These are phyloP conservation scores for Leptosphaerulina australis DNA, from an alignment of 2,329 filamentous ascomycete genomes.

Conservation along the genomic window DNA sequence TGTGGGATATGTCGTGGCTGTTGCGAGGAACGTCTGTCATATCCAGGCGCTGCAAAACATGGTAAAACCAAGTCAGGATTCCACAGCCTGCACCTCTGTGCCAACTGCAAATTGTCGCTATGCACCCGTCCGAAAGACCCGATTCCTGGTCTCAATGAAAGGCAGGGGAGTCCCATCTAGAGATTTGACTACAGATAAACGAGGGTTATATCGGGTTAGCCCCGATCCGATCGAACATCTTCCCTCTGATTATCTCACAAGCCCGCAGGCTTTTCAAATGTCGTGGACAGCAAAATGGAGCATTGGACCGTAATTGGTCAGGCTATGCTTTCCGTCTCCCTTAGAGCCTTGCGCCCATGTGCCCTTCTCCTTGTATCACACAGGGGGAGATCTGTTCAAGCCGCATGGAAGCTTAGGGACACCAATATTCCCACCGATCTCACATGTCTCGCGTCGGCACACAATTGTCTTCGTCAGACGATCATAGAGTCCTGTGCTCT, in stretches of 20 bases:
- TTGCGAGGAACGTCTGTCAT: not conserved
- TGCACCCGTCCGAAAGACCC: slow-evolving; percentile 2
- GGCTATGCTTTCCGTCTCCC: not conserved
- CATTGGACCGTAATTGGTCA: not conserved
- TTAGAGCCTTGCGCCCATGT: slow-evolving; percentile 1
- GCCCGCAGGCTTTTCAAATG: slow-evolving; percentile 15
- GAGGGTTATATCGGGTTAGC: slow-evolving; percentile 14
- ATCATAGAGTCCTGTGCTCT: too few species aligned
- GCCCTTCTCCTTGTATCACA: not conserved
- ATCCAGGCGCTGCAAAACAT: slow-evolving; percentile 1
- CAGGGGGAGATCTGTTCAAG: slow-evolving; percentile 1
- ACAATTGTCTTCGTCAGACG: too few species aligned
- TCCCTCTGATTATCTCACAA: slow-evolving; percentile 6
- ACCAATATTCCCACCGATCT: not conserved
- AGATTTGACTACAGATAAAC: slow-evolving; percentile 13
- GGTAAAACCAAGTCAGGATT: not conserved
- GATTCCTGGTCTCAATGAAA: slow-evolving; percentile 1
- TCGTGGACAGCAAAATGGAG: not conserved
- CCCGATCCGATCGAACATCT: slow-evolving; percentile 13
- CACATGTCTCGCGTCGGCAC: not conserved
- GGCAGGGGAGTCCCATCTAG: slow-evolving; percentile 10
- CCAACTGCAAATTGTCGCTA: not conserved
- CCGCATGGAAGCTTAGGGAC: not conserved
- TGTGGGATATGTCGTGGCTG: slow-evolving; percentile 6
- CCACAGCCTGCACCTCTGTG: not conserved